Percentiles rank a stretch among this genome's conserved stretches.
Conservation (phyloP, 139 green algal genomes). For the Bryopsis sp. region DNA sequence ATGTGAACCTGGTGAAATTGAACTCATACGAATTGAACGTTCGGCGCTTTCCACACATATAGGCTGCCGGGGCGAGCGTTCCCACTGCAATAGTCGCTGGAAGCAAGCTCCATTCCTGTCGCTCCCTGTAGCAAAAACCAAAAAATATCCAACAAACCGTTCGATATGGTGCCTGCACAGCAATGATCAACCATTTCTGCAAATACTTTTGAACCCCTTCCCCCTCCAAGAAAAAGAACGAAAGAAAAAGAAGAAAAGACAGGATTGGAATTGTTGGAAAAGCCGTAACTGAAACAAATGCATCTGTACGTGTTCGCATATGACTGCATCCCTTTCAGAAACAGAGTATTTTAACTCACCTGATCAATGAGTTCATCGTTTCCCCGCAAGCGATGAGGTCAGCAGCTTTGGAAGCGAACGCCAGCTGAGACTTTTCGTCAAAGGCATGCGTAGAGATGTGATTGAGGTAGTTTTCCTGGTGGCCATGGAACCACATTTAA, state of each 20-base stretch:
- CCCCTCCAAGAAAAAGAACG: no score
- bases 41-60: constrained; percentile 65
- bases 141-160: no score
- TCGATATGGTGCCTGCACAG: no score
- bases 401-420: constrained; percentile 73
- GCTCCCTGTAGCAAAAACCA: no score
- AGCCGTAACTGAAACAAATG: no score
- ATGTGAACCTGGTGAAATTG: constrained; percentile 65
- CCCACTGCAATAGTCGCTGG: constrained; percentile 45
- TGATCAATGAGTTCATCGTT: constrained; percentile 58
- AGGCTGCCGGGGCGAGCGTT: constrained; percentile 59
- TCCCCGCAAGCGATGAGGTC: constrained; percentile 78
- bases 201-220: no score
- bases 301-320: no score
- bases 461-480: constrained; percentile 96
- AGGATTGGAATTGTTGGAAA: no score
- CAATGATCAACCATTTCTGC: no score
- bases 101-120: constrained; percentile 66
- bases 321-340: no score
- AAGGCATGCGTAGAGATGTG: constrained; percentile 49
- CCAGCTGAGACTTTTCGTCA: constrained; percentile 41
- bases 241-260: no score
- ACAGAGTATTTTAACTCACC: no score
- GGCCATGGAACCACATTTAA: neutral
- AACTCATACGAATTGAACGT: constrained; percentile 38